Conservation (phyloP, 257 asterid genomes). For the Nicotiana attenuata region DNA sequence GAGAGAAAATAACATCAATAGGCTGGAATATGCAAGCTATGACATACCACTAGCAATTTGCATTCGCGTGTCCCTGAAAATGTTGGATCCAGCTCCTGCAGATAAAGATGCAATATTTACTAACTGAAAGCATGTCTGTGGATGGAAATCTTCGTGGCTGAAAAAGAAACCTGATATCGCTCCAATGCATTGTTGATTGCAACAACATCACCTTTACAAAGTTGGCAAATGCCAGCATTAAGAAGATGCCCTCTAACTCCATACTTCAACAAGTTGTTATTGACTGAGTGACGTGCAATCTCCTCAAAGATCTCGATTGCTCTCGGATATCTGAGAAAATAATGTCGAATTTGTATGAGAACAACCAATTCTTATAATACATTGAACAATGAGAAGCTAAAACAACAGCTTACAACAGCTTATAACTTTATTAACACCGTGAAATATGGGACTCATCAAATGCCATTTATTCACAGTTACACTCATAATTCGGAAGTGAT, state of each 20-base stretch:
- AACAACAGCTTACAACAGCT: background rate
- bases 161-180: constrained; percentile 54
- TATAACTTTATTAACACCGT: background rate
- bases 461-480: background rate
- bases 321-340: constrained; percentile 65
- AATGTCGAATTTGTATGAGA: background rate
- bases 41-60: constrained; percentile 69
- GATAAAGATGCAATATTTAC: constrained; percentile 11
- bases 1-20: background rate
- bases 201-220: constrained; percentile 88
- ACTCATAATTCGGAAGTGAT: background rate
- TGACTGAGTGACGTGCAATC: constrained; percentile 80
- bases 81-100: constrained; percentile 94
- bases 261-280: constrained; percentile 82
- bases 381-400: background rate
- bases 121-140: background rate
- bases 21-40: background rate
- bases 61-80: constrained; percentile 91
- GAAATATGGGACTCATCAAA: background rate
- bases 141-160: background rate
- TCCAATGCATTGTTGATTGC: constrained; percentile 88
- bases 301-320: constrained; percentile 89
- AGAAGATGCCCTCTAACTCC: constrained; percentile 99
- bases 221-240: constrained; percentile 97
- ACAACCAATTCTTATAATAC: background rate